Evolutionary conservation across 1,284 basidiomycete species (phyloP).

Genomic region (Ustilago crameri): DNA sequence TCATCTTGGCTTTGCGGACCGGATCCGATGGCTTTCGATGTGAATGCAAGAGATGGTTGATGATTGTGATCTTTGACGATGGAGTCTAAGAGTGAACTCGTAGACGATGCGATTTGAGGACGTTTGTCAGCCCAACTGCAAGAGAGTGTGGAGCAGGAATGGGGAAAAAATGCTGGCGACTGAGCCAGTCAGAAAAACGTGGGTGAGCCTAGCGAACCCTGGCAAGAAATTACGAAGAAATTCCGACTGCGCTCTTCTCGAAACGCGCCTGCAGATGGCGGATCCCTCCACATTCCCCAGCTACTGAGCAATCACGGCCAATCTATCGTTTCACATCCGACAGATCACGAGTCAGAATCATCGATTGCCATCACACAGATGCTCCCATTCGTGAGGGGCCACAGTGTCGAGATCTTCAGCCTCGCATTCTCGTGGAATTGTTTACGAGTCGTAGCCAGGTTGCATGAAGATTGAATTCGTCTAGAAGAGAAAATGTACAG

Average conservation of each 20-base stretch:
- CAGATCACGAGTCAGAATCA: background rate
- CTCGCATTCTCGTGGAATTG: too few relatives aligned
- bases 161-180: background rate
- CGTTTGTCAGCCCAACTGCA: background rate
- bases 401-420: too few relatives aligned
- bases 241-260: conserved; percentile 9
- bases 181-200: background rate
- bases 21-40: too few relatives aligned
- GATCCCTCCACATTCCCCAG: conserved; percentile 9
- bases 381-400: too few relatives aligned
- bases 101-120: background rate
- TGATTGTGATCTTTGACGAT: too few relatives aligned
- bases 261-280: background rate
- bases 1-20: conserved; percentile 4
- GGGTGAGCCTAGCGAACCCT: conserved; percentile 2
- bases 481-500: conserved; percentile 13
- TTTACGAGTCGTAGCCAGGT: too few relatives aligned
- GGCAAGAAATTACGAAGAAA: background rate
- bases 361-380: too few relatives aligned
- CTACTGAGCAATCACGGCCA: background rate
- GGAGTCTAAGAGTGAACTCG: background rate
- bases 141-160: background rate
- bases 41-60: too few relatives aligned
- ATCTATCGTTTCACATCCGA: too few relatives aligned
- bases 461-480: conserved; percentile 2